Conservation (phyloP, 2,329 filamentous ascomycete genomes). For the Aureobasidium sp. region DNA sequence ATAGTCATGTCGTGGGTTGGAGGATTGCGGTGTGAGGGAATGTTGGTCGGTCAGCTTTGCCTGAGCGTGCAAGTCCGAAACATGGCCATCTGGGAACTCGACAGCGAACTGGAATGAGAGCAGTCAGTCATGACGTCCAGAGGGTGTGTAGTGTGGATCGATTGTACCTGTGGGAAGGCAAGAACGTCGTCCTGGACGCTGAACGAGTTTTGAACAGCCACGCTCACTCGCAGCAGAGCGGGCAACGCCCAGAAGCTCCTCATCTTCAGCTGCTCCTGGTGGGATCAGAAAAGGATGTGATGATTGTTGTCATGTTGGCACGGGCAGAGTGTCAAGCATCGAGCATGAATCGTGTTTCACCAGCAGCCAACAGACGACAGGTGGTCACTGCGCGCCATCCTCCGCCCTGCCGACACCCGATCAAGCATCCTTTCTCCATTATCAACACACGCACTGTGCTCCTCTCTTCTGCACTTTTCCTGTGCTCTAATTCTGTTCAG, state of each 20-base stretch:
- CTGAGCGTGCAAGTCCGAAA: slow-evolving; percentile 64
- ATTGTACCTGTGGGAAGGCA: slow-evolving; percentile 72
- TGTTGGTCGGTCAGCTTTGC: slow-evolving; percentile 44
- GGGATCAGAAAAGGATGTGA: background rate
- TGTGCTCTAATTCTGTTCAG: slow-evolving; percentile 9
- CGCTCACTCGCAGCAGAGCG: slow-evolving; percentile 40
- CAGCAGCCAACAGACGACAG: background rate
- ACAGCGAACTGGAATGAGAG: slow-evolving; percentile 62
- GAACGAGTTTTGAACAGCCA: slow-evolving; percentile 57
- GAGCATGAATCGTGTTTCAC: too few species aligned
- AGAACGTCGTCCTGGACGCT: slow-evolving; percentile 84
- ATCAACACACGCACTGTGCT: too few species aligned
- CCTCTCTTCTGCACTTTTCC: background rate
- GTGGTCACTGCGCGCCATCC: background rate
- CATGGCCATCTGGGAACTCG: slow-evolving; percentile 63
- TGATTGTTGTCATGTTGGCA: background rate
- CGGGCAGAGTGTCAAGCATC: too few species aligned
- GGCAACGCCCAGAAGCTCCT: slow-evolving; percentile 44
- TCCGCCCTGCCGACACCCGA: background rate
- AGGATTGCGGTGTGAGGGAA: background rate
- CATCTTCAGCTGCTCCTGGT: slow-evolving; percentile 28
- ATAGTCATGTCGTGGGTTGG: slow-evolving; percentile 40
- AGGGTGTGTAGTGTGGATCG: background rate
- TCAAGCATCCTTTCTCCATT: too few species aligned
- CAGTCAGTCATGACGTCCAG: background rate